Percentiles rank a stretch among this genome's conserved stretches.
These are phyloP conservation scores for Pyrenochaeta sp. DNA, from an alignment of 2,329 filamentous ascomycete genomes.

Conservation along the genomic window DNA sequence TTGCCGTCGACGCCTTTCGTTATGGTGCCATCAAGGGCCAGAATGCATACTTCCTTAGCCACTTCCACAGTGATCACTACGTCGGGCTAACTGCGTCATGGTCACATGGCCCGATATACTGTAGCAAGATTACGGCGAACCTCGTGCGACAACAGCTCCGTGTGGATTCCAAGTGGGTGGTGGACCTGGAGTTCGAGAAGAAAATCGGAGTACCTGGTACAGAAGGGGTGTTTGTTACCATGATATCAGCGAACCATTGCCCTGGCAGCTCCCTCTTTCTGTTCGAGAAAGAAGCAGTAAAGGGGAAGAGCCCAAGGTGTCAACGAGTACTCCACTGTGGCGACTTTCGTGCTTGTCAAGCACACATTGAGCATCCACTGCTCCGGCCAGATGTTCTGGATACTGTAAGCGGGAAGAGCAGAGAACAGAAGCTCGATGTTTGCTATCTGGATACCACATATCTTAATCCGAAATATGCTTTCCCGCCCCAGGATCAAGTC, in stretches of 20 bases:
- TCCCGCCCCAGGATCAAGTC: constrained; percentile 87
- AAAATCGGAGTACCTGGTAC: constrained; percentile 82
- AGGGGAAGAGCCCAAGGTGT: constrained; percentile 65
- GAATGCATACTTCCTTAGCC: constrained; percentile 93
- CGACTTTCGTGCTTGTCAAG: constrained; percentile 90
- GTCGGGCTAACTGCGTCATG: constrained; percentile 87
- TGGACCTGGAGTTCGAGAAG: constrained; percentile 85
- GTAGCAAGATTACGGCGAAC: constrained; percentile 90
- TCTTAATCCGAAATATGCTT: constrained; percentile 92
- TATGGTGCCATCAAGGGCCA: constrained; percentile 94
- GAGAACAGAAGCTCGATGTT: constrained; percentile 88
- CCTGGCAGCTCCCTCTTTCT: constrained; percentile 93
- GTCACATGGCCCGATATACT: constrained; percentile 95
- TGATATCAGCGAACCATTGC: constrained; percentile 97
- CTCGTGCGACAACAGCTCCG: constrained; percentile 85
- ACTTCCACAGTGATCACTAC: constrained; percentile 98
- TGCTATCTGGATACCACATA: constrained; percentile 99
- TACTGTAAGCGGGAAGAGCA: constrained; percentile 72
- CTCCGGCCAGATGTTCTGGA: constrained; percentile 79
- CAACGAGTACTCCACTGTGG: constrained; percentile 94
- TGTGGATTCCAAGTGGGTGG: constrained; percentile 85
- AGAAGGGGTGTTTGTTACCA: constrained; percentile 84
- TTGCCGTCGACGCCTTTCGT: constrained; percentile 94
- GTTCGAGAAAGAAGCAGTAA: constrained; percentile 80
- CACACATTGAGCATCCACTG: constrained; percentile 82